Evolutionary conservation across 352 stramenopile species (phyloP).

Genomic region (Lagenidium giganteum): DNA sequence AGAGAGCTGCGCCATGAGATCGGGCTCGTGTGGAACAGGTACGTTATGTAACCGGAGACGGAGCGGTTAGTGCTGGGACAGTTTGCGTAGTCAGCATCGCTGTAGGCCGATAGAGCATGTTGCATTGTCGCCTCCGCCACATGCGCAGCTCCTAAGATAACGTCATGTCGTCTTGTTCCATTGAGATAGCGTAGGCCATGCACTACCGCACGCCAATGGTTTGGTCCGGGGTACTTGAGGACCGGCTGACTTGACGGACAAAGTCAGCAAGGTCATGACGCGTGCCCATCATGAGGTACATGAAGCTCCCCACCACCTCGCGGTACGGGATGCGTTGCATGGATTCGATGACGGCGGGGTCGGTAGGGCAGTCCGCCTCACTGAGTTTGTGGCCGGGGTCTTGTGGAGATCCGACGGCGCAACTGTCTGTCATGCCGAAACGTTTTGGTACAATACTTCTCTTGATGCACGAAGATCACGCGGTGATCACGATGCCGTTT

Average conservation of each 20-base stretch:
- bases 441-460: constrained; percentile 9
- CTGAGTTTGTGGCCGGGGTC: neutral
- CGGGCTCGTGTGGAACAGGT: neutral
- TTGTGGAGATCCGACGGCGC: neutral
- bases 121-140: neutral
- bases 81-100: neutral
- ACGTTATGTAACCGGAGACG: constrained; percentile 3
- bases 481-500: neutral
- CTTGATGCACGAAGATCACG: constrained; percentile 11
- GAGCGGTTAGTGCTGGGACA: neutral
- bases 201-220: constrained; percentile 4
- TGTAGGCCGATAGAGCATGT: neutral
- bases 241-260: constrained; percentile 5
- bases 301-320: constrained; percentile 14
- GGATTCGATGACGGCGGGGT: neutral
- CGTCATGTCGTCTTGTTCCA: neutral
- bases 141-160: neutral
- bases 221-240: constrained; percentile 1
- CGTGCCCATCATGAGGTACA: constrained; percentile 18
- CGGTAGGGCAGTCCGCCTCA: neutral
- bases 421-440: neutral
- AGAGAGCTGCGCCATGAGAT: constrained; percentile 7
- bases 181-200: constrained; percentile 9
- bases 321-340: constrained; percentile 8
- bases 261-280: constrained; percentile 6